phyloP scores from a whole-genome alignment of 75 land plant genomes.

The Isoetes taiwanensis region DNA sequence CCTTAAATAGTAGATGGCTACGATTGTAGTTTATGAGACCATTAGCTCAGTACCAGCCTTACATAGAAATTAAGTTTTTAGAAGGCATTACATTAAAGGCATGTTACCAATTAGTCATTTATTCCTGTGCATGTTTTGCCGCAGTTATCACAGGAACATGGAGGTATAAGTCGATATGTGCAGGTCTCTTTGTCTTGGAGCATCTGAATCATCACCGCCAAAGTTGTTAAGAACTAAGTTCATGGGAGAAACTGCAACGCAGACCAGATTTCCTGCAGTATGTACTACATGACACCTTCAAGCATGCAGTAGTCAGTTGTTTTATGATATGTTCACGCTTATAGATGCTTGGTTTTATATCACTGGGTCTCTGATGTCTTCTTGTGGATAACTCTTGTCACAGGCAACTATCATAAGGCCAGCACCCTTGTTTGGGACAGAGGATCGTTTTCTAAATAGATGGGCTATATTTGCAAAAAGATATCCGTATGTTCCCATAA shows the following conservation, averaged over 20 bases:
- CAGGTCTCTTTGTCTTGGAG: conserved; percentile 88
- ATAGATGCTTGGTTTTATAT: neutral
- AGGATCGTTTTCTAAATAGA: conserved; percentile 71
- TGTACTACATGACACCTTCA: neutral
- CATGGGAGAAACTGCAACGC: conserved; percentile 58
- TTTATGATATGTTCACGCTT: neutral
- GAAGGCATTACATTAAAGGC: too few relatives aligned
- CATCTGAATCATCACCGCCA: conserved; percentile 61
- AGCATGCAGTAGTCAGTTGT: neutral
- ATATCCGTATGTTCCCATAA: conserved; percentile 57
- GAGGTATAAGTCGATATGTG: conserved; percentile 81
- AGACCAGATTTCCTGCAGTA: conserved; percentile 73
- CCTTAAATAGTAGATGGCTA: neutral
- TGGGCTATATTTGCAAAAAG: conserved; percentile 83
- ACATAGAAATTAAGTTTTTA: too few relatives aligned
- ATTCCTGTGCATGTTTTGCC: conserved; percentile 1
- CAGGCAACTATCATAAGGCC: conserved; percentile 92
- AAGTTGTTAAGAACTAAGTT: conserved; percentile 61
- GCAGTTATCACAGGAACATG: conserved; percentile 91
- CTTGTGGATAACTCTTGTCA: neutral
- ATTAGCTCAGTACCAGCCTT: neutral
- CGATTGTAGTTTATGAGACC: neutral
- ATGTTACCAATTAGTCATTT: too few relatives aligned
- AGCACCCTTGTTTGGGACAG: conserved; percentile 69
- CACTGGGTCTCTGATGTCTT: neutral